Base-by-base conservation (phyloP, 371 early-diverging fungal species). In the Ordospora pajunii region DNA sequence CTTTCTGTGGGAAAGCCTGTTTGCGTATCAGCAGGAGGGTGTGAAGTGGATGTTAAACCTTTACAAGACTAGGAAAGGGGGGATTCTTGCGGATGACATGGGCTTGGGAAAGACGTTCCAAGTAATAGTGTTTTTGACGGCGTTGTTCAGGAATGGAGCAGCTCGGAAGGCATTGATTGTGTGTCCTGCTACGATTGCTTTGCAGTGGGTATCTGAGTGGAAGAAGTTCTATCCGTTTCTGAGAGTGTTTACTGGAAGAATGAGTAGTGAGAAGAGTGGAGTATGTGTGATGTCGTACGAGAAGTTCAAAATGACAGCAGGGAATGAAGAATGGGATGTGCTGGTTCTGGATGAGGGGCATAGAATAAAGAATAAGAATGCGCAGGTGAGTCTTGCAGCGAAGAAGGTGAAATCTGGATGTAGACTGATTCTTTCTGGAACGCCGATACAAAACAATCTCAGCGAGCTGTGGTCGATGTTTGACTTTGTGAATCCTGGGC, bases 341-440 rank as follows among this genome's bases (percentile, higher is more conserved):
- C 90, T 76, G 92, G 92, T 97, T 54, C 90, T 99, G 67, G 99
- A 99, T 84, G 99, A 99, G 86, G 97, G 96, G 0, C 99, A 99
- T 81, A 89, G 96, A 62, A 91, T 99, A 84, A 99, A 99, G 86
- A 97, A 99, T 82, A 93, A 93, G 84, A 94, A 94, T 84, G 91
- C 93, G 0, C 87, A 89, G 83, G 87, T 94, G 14, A 92, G 92
- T 1, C 90, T 90, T 80, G 90, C 93, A 21, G 90, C 97, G 14
- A 89, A 94, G 67, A 86, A 88, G 43, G 87, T 96, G 72, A 85
- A 89, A 23, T 91, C 93, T 44, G 86, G 89, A 64, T 91, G 93
- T 79, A 89, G 95, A 62, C 87, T 97, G 53, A 86, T 97, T 63
- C 89, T 99, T 42, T 96, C 97, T 0, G 99, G 99, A 67, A 99